Evolutionary conservation across 1,284 basidiomycete genomes (phyloP), one percentile per base, ranked within the genome.

Genomic region (Malassezia globosa): DNA sequence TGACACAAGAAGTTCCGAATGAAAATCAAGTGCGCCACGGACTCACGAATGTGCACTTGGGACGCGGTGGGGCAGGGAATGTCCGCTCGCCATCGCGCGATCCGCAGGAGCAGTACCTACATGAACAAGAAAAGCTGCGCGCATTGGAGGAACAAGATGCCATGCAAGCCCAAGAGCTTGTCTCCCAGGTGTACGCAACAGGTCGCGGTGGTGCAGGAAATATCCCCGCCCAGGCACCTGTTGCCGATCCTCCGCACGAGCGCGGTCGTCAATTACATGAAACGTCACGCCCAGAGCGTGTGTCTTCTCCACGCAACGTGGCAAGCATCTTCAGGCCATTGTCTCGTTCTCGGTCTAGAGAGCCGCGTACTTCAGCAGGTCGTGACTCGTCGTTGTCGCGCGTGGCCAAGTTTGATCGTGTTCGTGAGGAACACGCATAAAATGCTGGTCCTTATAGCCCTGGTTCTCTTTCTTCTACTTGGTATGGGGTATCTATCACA

Each of bases 31-130:
- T 18, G 11, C 39, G 46, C n/a, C 46, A 47, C 18, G 16, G 36
- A 26, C 31, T 36, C 11, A 25, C 46, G 26, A 24, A 40, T n/a
- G 76, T 75, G 55, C 81, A 81, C 33, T 78, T 80, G 36, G 84
- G 85, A 16, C 78, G 84, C 26, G 84, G 84, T 29, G 84, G 84
- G 22, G 78, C 77, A 16, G 84, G 84, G 35, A 86, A 87, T 73
- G 79, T 85, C 31, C 80, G 81, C 41, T 81, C 82, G 3, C 80
- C 81, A 0, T 82, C 83, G 14, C 77, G 79, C 36, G 79, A 80
- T 38, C 72, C 75, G 29, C 49, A 56, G n/a, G 69, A 72, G 29
- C 70, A 75, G 2, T 3, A 73, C 62, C 46, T 54, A 19, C 46
- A 42, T 18, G 64, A 60, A 29, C 24, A 52, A 37, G 37, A 51